Conservation (phyloP, 2,329 filamentous ascomycete species). For the Mollisia scopiformis region DNA sequence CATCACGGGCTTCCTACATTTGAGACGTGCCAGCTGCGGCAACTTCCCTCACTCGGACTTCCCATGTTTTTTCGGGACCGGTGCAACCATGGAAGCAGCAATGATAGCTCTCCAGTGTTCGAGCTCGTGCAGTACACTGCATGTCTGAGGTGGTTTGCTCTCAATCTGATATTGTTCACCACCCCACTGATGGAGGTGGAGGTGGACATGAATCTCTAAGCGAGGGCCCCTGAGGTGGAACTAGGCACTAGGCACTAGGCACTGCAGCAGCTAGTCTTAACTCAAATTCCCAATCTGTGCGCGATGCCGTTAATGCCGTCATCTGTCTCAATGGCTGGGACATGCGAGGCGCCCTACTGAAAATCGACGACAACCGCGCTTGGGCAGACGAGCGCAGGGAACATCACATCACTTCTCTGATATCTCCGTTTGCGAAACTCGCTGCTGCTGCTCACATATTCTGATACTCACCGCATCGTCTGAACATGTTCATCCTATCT, state of each 20-base stretch:
- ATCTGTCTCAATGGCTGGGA: neutral
- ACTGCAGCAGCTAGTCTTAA: neutral
- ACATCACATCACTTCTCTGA: too few species aligned
- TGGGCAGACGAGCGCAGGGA: too few species aligned
- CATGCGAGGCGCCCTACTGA: too few species aligned
- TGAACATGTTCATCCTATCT: neutral
- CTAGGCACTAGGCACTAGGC: too few species aligned
- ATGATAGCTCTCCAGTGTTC: neutral
- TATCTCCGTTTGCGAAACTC: neutral
- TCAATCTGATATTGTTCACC: neutral
- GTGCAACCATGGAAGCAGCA: neutral
- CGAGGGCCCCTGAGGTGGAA: too few species aligned
- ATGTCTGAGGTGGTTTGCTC: neutral
- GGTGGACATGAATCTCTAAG: neutral
- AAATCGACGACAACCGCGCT: too few species aligned
- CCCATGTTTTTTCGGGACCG: neutral
- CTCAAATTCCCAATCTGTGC: neutral
- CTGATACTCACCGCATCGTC: too few species aligned
- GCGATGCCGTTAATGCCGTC: neutral
- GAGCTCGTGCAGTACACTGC: neutral
- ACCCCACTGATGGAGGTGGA: too few species aligned
- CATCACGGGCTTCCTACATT: neutral
- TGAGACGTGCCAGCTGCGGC: neutral
- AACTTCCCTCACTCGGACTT: neutral
- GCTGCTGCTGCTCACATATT: neutral